phyloP scores from a whole-genome alignment of 306 rosid genomes.

The Fragaria nilgerrensis region DNA sequence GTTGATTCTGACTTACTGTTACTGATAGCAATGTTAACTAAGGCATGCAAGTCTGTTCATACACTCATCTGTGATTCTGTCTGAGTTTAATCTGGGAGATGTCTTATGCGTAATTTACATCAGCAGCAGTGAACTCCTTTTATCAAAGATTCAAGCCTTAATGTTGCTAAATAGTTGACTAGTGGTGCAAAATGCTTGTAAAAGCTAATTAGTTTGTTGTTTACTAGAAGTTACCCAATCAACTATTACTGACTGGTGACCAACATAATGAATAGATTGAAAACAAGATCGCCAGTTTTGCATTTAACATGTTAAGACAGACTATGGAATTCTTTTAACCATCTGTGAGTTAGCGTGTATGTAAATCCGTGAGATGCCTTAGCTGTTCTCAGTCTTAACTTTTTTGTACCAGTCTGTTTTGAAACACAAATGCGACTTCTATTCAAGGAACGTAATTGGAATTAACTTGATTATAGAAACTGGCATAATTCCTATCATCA shows the following conservation, averaged over 20 bases:
- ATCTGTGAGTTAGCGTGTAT: background rate
- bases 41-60: background rate
- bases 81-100: background rate
- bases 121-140: background rate
- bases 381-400: background rate
- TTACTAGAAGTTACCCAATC: background rate
- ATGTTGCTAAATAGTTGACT: background rate
- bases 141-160: background rate
- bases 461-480: background rate
- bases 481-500: background rate
- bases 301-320: background rate
- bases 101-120: background rate
- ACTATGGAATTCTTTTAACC: background rate
- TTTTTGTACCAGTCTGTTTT: background rate
- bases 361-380: background rate
- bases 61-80: background rate
- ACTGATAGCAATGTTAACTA: background rate
- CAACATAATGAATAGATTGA: background rate
- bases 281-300: background rate
- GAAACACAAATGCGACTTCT: background rate
- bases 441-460: background rate
- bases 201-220: background rate
- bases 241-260: background rate
- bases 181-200: background rate
- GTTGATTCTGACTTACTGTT: background rate